Base-by-base conservation (phyloP, 2,329 filamentous ascomycete species). In the Aspergillus quadricinctus region DNA sequence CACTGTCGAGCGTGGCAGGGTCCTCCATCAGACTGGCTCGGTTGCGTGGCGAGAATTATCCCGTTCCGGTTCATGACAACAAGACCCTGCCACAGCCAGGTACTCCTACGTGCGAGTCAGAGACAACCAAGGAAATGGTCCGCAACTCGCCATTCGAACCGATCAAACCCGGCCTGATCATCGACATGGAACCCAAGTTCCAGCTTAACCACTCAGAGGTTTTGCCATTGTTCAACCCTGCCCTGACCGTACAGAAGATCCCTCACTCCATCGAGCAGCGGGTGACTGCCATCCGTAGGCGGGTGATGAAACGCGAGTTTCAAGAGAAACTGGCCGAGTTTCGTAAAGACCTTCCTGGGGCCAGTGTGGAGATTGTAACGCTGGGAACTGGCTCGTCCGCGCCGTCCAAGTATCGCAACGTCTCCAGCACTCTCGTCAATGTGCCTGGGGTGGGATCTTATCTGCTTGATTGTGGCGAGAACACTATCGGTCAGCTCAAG, bases 361-460 rank as follows among this genome's bases (percentile, higher is more conserved):
- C 83, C 35, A 87, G 97, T 65, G 85, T 88, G 0, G 92, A 97
- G 72, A 84, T 99, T 50, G 88, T 92, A 41, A 85, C 92, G 1
- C 82, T 99, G 0, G 94, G 94, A 5, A 99, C 94, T 2, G 94
- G 94, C 8, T 97, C 93, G 3, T 89, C 93, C 0, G 71, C 89
- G 17, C 94, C 94, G 1, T 96, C 91, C 35, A 95, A 95, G 71
- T 94, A 97, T 72, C 89, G 94, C 65, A 99, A 97, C 70, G 94
- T 99, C 21, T 96, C 93, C 10, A 86, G 87, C 1, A 97, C 92
- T 0, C 79, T 99, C 4, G 76, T 99, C 48, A 84, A 89, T 14
- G 87, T 96, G 3, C 94, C 94, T 6, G 89, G 87, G 3, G 83
- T 86, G 64, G 94, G 94, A n/a, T 92, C 84, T 70, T 95, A 96